These are phyloP conservation scores for Boletus pseudopeckii DNA, from an alignment of 768 basidiomycete species.

Conservation along the genomic window DNA sequence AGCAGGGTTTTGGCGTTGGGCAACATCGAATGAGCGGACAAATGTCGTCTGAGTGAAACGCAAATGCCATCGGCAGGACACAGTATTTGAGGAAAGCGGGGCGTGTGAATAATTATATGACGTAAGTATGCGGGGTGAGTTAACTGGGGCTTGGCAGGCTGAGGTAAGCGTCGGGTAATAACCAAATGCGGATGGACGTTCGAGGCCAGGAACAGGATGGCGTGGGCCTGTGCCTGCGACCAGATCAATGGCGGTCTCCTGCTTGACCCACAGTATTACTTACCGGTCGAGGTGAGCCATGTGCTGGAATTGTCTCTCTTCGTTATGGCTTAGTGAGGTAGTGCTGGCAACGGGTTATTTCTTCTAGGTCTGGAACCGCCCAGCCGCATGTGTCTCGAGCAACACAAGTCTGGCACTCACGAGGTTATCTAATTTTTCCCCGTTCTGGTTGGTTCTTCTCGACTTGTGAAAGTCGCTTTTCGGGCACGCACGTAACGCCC, in stretches of 20 bases:
- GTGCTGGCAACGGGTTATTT: no score
- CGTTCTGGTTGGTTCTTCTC: slow-evolving; percentile 1
- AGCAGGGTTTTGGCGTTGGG: slow-evolving; percentile 20
- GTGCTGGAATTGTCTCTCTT: no score
- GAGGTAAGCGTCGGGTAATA: background rate
- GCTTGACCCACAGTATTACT: no score
- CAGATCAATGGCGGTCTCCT: no score
- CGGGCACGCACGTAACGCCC: slow-evolving; percentile 17
- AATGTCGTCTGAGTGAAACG: background rate
- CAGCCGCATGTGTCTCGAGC: background rate
- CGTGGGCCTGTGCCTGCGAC: background rate
- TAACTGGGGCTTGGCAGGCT: no score
- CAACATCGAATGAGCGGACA: slow-evolving; percentile 10
- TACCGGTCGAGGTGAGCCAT: no score
- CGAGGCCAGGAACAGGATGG: slow-evolving; percentile 3
- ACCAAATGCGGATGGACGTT: background rate
- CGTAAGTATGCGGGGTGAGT: background rate
- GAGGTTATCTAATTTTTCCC: background rate
- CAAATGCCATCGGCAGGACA: background rate
- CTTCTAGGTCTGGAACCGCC: background rate
- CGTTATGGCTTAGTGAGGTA: no score
- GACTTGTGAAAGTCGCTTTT: background rate
- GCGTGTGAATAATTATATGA: slow-evolving; percentile 16
- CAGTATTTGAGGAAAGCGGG: slow-evolving; percentile 14
- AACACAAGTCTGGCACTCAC: background rate